Percentiles rank a stretch among this genome's conserved stretches.
These are phyloP conservation scores for Beauveria medogensis DNA, from an alignment of 2,329 filamentous ascomycete genomes.

Conservation along the genomic window DNA sequence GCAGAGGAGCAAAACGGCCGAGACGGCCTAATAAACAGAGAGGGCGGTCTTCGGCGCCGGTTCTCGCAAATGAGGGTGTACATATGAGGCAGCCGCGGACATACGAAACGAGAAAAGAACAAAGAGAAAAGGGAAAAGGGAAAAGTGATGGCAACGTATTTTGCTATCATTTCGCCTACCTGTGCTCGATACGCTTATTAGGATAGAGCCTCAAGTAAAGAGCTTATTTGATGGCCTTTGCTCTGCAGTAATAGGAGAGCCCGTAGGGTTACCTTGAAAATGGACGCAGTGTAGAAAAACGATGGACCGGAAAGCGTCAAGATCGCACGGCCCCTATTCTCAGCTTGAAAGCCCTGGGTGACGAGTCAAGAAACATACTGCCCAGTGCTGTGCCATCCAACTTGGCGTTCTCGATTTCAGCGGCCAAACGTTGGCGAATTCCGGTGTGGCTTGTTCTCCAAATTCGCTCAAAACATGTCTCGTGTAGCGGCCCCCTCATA, in stretches of 20 bases:
- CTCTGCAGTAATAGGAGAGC: background rate
- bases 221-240: background rate
- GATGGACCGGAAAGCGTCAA: background rate
- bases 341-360: background rate
- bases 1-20: background rate
- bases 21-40: background rate
- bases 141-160: too few species aligned
- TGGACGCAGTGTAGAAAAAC: background rate
- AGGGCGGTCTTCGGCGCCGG: background rate
- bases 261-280: constrained; percentile 2
- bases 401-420: background rate
- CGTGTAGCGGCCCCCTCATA: constrained; percentile 2
- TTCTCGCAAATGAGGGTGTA: constrained; percentile 8
- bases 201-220: background rate
- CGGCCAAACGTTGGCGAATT: constrained; percentile 4
- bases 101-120: background rate
- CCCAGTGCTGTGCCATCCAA: background rate
- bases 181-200: background rate
- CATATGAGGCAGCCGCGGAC: background rate
- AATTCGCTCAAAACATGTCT: constrained; percentile 3
- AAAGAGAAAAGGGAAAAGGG: background rate
- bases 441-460: constrained; percentile 6
- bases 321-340: constrained; percentile 8
- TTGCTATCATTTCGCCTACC: too few species aligned
- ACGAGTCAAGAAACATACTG: background rate